Evolutionary conservation across 1,139 yeast genomes (phyloP).

Genomic region (Waltiozyma solani): DNA sequence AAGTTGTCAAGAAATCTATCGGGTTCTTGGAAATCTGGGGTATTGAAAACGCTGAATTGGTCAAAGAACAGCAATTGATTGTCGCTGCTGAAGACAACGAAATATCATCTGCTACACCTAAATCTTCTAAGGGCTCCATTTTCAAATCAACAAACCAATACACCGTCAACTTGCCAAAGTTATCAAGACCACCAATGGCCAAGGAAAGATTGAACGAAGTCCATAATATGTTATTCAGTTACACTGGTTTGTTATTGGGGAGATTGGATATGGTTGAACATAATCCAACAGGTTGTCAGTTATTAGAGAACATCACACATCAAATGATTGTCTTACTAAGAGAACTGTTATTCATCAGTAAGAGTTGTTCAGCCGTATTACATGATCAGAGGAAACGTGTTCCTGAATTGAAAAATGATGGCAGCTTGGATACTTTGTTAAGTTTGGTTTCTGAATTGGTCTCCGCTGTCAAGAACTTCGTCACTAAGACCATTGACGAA

Average conservation of each 20-base stretch:
- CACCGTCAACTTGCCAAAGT: constrained; percentile 16
- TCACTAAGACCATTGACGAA: constrained; percentile 36
- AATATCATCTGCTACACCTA: not conserved
- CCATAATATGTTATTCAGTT: constrained; percentile 55
- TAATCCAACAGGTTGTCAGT: constrained; percentile 58
- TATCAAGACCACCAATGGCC: constrained; percentile 56
- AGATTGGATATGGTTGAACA: constrained; percentile 68
- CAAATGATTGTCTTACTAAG: constrained; percentile 55
- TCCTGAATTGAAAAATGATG: constrained; percentile 25
- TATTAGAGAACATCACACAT: constrained; percentile 54
- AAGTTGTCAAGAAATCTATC: constrained; percentile 65
- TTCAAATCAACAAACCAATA: not conserved
- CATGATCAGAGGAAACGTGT: constrained; percentile 24
- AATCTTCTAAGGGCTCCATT: not conserved
- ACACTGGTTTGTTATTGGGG: constrained; percentile 64
- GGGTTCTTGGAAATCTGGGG: constrained; percentile 72
- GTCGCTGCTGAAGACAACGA: not conserved
- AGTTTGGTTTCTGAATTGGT: constrained; percentile 59
- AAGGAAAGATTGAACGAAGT: constrained; percentile 66
- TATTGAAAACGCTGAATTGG: constrained; percentile 33
- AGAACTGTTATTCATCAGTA: constrained; percentile 55
- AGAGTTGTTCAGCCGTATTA: constrained; percentile 27
- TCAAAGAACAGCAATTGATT: constrained; percentile 14
- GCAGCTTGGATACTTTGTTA: constrained; percentile 45
- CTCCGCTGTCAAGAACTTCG: constrained; percentile 51